phyloP scores from a whole-genome alignment of 495 filamentous ascomycete species.

The Glarea lozoyensis region DNA sequence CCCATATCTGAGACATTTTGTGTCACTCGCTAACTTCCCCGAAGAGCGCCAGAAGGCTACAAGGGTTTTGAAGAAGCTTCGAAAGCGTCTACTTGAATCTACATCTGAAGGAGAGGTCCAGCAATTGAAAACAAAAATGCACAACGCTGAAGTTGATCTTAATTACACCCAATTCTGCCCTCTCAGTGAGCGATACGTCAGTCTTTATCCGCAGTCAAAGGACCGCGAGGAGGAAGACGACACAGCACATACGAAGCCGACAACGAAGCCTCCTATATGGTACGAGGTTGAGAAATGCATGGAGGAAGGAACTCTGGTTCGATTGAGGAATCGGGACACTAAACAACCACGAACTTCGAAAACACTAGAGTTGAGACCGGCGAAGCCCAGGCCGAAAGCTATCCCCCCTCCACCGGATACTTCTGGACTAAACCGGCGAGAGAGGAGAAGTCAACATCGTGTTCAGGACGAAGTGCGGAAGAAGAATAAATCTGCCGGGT shows the following conservation, averaged over 20 bases:
- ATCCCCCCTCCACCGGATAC: slow-evolving; percentile 4
- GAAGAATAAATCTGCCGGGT: slow-evolving; percentile 17
- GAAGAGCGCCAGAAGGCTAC: slow-evolving; percentile 79
- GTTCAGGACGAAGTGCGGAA: not conserved
- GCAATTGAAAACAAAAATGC: slow-evolving; percentile 47
- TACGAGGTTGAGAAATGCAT: slow-evolving; percentile 57
- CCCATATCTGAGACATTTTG: not conserved
- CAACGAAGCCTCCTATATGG: slow-evolving; percentile 58
- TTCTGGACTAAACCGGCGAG: slow-evolving; percentile 16
- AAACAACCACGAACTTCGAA: not conserved
- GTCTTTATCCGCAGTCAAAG: slow-evolving; percentile 55
- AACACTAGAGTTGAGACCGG: slow-evolving; percentile 2
- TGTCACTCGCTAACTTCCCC: not conserved
- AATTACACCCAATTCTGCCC: slow-evolving; percentile 85
- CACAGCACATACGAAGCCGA: slow-evolving; percentile 3
- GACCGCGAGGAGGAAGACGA: slow-evolving; percentile 19
- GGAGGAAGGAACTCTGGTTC: slow-evolving; percentile 52
- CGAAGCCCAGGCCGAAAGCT: slow-evolving; percentile 6
- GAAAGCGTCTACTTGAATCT: slow-evolving; percentile 41
- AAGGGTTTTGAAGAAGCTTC: slow-evolving; percentile 55
- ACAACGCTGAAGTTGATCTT: slow-evolving; percentile 66
- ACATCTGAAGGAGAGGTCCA: slow-evolving; percentile 39
- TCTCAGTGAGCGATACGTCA: slow-evolving; percentile 67
- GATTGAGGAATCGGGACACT: slow-evolving; percentile 38
- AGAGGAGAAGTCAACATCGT: slow-evolving; percentile 12